Base-by-base conservation (phyloP, 805 yeast species). In the Kazachstania taianensis region DNA sequence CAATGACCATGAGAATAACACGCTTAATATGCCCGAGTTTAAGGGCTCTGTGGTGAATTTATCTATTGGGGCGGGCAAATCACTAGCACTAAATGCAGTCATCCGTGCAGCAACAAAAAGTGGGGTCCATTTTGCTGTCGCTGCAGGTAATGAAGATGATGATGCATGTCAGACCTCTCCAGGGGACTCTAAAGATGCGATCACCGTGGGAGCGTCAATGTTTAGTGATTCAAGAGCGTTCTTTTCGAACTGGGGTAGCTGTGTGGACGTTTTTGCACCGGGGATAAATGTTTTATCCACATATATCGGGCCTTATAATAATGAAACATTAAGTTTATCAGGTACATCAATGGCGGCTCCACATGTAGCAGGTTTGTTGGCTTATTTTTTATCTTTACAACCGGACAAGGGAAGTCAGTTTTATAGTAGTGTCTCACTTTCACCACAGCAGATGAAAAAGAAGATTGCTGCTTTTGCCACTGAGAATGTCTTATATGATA, bases 341-440 rank as follows among this genome's bases (percentile, higher is more conserved):
- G 97, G 97, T 61, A 89, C 96, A 7, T 87, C 96, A n/a, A 89
- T 89, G 97, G 94, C 96, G 13, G 81, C 96, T 25, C 97, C 97
- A 32, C 94, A 85, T 57, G 86, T 86, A 49, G 78, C 85, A 41
- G 97, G 97, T 46, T 70, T 89, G 57, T 73, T 85, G 53, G 73
- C 95, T 5, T 89, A 89, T 70, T 87, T 74, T 63, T 67, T 86
- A 56, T 78, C 94, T 3, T 72, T 86, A 60, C 83, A 81, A 63
- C 94, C 94, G 46, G 79, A 72, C 28, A 59, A 74, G 9, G 73
- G 67, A 35, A 79, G 87, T 36, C 75, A 73, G 53, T 81, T 70
- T 56, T 68, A 68, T 77, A 16, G 71, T 71, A 32, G 53, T 66
- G 26, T 33, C 41, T n/a, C 59, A 35, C n/a, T n/a, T n/a, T 69